Percentiles rank a stretch among this genome's conserved stretches.
These are phyloP conservation scores for Aspergillus arachidicola DNA, from an alignment of 2,329 filamentous ascomycete species.

Conservation along the genomic window DNA sequence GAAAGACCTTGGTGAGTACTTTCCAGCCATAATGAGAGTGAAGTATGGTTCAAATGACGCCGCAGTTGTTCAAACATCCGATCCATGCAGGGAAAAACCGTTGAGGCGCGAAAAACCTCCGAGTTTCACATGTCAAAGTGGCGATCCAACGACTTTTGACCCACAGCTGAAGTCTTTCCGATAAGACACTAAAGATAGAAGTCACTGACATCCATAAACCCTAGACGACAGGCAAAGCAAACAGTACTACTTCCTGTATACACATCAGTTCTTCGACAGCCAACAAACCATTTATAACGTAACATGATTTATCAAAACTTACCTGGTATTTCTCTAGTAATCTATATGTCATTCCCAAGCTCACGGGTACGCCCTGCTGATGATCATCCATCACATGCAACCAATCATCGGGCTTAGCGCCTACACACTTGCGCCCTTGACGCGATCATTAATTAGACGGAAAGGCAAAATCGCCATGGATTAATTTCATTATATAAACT, in stretches of 20 bases:
- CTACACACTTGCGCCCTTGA: background rate
- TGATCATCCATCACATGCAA: background rate
- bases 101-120: background rate
- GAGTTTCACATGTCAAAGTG: slow-evolving; percentile 6
- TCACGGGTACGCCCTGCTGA: background rate
- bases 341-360: background rate
- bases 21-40: background rate
- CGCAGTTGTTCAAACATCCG: background rate
- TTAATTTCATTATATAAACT: background rate
- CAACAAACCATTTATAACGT: background rate
- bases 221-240: background rate
- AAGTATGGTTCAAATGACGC: background rate
- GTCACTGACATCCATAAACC: background rate
- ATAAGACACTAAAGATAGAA: background rate
- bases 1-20: background rate
- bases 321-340: background rate
- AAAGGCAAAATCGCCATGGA: background rate
- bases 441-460: background rate
- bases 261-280: background rate
- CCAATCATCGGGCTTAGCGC: background rate
- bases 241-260: background rate
- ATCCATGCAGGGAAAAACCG: background rate
- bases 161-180: background rate
- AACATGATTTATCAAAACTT: background rate
- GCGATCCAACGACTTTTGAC: background rate